phyloP scores from a whole-genome alignment of 75 land plant genomes.

The Selaginella tamariscina region DNA sequence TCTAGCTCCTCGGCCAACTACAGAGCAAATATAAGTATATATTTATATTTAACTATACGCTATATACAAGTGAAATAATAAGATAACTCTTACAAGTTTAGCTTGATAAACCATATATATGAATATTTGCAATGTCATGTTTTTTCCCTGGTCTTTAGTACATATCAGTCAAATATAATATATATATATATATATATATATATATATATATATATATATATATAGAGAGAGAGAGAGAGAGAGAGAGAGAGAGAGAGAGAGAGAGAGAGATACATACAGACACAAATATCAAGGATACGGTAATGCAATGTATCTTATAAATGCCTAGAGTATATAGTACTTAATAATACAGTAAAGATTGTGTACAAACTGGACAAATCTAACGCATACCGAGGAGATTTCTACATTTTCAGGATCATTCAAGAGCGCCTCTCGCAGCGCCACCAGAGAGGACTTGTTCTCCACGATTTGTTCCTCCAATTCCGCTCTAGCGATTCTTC shows the following conservation, averaged over 20 bases:
- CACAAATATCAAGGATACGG: too few relatives aligned
- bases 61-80: not conserved
- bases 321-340: not conserved
- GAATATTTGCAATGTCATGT: too few relatives aligned
- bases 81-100: slow-evolving; percentile 6
- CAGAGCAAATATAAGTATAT: slow-evolving; percentile 1
- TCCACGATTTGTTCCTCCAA: slow-evolving; percentile 58
- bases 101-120: too few relatives aligned
- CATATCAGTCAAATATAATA: too few relatives aligned
- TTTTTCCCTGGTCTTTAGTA: too few relatives aligned
- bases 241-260: too few relatives aligned
- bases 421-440: slow-evolving; percentile 55
- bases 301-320: not conserved
- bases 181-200: too few relatives aligned
- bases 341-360: not conserved
- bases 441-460: slow-evolving; percentile 52
- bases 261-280: too few relatives aligned
- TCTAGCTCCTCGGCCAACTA: slow-evolving; percentile 50
- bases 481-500: slow-evolving; percentile 53
- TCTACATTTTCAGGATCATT: slow-evolving; percentile 59
- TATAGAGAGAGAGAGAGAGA: too few relatives aligned
- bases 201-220: too few relatives aligned
- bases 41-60: not conserved
- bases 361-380: too few relatives aligned
- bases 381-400: slow-evolving; percentile 35